Conservation (phyloP, 257 asterid species). For the Catharanthus roseus region DNA sequence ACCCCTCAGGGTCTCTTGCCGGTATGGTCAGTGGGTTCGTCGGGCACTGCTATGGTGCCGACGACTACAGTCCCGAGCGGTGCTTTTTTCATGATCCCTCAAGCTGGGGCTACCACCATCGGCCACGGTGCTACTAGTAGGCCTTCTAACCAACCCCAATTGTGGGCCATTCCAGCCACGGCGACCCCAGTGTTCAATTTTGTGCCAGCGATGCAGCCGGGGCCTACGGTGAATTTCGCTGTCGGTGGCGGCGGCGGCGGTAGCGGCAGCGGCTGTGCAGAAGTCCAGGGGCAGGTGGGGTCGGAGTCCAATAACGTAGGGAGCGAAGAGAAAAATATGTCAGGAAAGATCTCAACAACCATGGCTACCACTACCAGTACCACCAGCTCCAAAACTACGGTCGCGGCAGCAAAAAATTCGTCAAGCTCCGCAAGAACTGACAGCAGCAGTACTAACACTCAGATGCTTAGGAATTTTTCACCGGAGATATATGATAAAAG, state of each 20-base stretch:
- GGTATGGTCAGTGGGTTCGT: conserved; percentile 38
- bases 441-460: conserved; percentile 27
- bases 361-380: conserved; percentile 31
- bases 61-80: conserved; percentile 40
- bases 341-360: conserved; percentile 25
- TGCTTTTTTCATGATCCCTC: conserved; percentile 62
- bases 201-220: conserved; percentile 31
- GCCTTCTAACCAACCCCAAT: conserved; percentile 48
- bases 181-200: conserved; percentile 53
- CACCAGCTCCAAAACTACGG: conserved; percentile 12
- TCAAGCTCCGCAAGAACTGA: conserved; percentile 6
- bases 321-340: conserved; percentile 16
- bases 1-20: conserved; percentile 64
- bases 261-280: conserved; percentile 14
- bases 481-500: conserved; percentile 56
- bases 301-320: conserved; percentile 13
- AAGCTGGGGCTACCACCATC: conserved; percentile 22
- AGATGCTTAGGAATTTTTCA: conserved; percentile 52
- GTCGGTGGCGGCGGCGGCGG: too few species aligned
- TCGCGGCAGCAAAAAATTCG: conserved; percentile 18
- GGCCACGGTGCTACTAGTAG: too few species aligned
- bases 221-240: conserved; percentile 13
- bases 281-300: conserved; percentile 12
- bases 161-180: conserved; percentile 76
- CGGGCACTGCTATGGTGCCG: conserved; percentile 16